These are phyloP conservation scores for Cryptococcus neoformans DNA, from an alignment of 1,284 basidiomycete species.

Conservation along the genomic window DNA sequence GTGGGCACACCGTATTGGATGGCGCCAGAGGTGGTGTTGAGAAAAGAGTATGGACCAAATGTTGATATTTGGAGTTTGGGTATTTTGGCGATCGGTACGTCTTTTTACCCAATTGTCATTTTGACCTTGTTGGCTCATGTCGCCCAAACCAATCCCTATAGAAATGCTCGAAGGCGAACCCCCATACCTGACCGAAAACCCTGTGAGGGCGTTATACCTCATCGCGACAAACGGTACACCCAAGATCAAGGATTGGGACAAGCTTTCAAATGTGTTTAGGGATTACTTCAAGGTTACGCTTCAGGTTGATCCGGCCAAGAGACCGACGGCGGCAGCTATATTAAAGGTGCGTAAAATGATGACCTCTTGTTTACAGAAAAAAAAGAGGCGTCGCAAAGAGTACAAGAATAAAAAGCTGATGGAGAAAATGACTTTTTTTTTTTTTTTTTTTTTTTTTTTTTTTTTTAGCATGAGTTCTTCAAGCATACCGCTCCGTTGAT, in stretches of 20 bases:
- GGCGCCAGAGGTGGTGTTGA: slow-evolving; percentile 97
- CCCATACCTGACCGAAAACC: slow-evolving; percentile 96
- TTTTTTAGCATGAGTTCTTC: slow-evolving; percentile 75
- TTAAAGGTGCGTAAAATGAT: too few species aligned
- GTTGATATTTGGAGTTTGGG: slow-evolving; percentile 99
- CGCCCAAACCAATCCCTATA: too few species aligned
- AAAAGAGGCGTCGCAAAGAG: too few species aligned
- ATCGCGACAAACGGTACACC: slow-evolving; percentile 99
- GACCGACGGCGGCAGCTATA: slow-evolving; percentile 81
- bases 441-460: not conserved
- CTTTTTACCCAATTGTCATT: not conserved
- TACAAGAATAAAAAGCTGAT: not conserved
- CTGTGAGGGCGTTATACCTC: slow-evolving; percentile 88
- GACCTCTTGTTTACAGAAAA: slow-evolving; percentile 19
- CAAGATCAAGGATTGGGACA: slow-evolving; percentile 92
- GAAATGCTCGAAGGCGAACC: slow-evolving; percentile 99
- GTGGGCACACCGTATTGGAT: slow-evolving; percentile 99
- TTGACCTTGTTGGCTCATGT: not conserved
- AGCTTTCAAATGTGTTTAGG: slow-evolving; percentile 78
- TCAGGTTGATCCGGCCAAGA: slow-evolving; percentile 90
- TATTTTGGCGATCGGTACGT: slow-evolving; percentile 95
- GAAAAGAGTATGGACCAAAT: slow-evolving; percentile 98
- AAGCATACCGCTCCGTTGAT: slow-evolving; percentile 78
- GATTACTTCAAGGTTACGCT: slow-evolving; percentile 88
- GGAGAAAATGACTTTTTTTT: not conserved